A percentile compares a stretch with the other conserved stretches of the same genome.
phyloP scores from a whole-genome alignment of 2,329 filamentous ascomycete genomes.

The Diaporthe ilicicola region DNA sequence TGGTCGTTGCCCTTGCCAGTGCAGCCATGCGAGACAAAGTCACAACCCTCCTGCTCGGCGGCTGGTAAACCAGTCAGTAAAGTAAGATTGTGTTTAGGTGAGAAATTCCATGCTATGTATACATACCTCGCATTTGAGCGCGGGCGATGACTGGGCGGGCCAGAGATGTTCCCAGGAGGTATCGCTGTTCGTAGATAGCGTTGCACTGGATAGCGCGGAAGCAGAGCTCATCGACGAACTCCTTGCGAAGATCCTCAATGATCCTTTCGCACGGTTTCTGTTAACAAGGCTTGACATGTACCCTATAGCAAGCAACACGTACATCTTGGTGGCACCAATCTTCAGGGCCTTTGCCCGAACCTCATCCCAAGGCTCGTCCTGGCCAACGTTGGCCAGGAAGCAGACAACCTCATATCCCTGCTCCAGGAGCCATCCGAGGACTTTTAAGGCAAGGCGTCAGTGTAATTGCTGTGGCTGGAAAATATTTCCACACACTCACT shows the following conservation, averaged over 20 bases:
- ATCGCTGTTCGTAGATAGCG: constrained; percentile 69
- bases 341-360: constrained; percentile 74
- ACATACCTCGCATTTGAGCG: constrained; percentile 59
- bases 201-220: constrained; percentile 82
- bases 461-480: neutral
- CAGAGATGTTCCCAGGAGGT: constrained; percentile 64
- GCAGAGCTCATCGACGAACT: constrained; percentile 83
- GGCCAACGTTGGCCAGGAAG: constrained; percentile 75
- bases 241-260: constrained; percentile 72
- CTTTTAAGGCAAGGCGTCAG: constrained; percentile 18
- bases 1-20: constrained; percentile 64
- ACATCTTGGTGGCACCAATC: constrained; percentile 44
- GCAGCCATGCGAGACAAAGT: constrained; percentile 60
- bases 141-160: constrained; percentile 77
- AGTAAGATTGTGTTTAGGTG: neutral
- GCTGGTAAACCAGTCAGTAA: constrained; percentile 48
- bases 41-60: constrained; percentile 68
- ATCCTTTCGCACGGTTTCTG: constrained; percentile 41
- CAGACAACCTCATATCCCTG: constrained; percentile 69
- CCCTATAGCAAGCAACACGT: neutral
- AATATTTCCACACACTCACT: constrained; percentile 27
- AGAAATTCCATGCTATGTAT: neutral
- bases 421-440: constrained; percentile 44
- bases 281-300: constrained; percentile 46
- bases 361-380: constrained; percentile 78